Conservation (phyloP, 2,329 filamentous ascomycete species). For the Colletotrichum trifolii region DNA sequence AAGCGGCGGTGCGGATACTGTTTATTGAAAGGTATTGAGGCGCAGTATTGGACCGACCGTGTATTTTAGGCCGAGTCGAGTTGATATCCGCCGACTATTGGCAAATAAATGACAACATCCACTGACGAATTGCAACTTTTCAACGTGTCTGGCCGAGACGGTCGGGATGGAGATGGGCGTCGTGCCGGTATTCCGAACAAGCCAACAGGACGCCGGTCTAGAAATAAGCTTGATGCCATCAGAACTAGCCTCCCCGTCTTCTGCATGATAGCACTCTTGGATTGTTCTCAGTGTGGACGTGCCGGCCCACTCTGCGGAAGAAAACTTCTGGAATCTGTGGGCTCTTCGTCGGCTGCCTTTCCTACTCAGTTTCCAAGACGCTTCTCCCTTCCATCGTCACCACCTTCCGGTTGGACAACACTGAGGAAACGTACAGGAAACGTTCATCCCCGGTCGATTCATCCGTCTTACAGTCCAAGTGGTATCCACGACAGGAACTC, state of each 20-base stretch:
- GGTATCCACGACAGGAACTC: too few relatives aligned
- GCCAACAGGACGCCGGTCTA: neutral
- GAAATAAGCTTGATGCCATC: constrained; percentile 25
- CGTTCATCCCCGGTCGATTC: too few relatives aligned
- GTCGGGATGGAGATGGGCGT: neutral
- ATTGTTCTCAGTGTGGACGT: constrained; percentile 14
- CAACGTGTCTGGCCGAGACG: too few relatives aligned
- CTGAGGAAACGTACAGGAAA: too few relatives aligned
- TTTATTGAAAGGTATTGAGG: too few relatives aligned
- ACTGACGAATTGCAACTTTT: neutral
- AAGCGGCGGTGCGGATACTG: too few relatives aligned
- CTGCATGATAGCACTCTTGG: neutral
- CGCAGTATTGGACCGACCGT: neutral
- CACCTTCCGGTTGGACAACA: neutral
- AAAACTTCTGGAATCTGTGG: constrained; percentile 25
- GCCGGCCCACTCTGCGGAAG: constrained; percentile 13
- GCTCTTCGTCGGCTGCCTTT: neutral
- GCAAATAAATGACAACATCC: neutral
- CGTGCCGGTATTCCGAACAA: constrained; percentile 8
- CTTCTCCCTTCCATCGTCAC: neutral
- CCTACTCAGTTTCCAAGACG: constrained; percentile 1
- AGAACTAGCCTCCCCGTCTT: neutral
- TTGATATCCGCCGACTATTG: neutral
- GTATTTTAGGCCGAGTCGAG: neutral
- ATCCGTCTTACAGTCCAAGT: too few relatives aligned